phyloP scores from a whole-genome alignment of 192 early-diverging fungal species.

The Glomus cerebriforme region DNA sequence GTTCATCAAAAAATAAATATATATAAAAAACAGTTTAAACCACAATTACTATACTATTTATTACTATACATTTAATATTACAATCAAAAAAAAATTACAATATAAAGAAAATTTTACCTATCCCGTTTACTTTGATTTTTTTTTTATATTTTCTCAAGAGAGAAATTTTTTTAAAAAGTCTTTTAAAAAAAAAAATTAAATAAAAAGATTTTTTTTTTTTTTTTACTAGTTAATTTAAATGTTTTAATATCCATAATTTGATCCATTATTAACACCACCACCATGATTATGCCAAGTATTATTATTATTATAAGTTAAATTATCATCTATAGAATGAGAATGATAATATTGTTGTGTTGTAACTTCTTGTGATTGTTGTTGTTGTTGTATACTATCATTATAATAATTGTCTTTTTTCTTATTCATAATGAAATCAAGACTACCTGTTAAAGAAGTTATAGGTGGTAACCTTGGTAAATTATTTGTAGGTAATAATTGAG shows the following conservation, averaged over 20 bases:
- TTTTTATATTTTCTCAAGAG: no score
- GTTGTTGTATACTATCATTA: not conserved
- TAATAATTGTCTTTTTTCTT: not conserved
- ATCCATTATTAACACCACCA: not conserved
- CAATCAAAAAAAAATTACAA: no score
- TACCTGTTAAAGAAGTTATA: not conserved
- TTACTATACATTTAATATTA: no score
- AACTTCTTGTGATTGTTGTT: not conserved
- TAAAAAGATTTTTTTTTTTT: no score
- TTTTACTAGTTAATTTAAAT: no score
- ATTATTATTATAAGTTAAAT: not conserved
- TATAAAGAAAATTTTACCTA: no score
- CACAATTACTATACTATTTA: no score
- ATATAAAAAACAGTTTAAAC: no score
- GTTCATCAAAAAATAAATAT: no score
- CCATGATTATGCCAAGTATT: not conserved
- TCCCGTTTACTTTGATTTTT: no score
- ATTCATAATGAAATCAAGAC: not conserved
- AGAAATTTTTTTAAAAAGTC: no score
- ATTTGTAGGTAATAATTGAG: not conserved
- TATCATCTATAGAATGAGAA: not conserved
- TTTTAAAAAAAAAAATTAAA: no score
- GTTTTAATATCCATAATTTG: not conserved
- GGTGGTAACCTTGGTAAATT: constrained; percentile 3
- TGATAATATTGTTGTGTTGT: not conserved